These are phyloP conservation scores for Gracilaria gracilis DNA, from an alignment of 23 red algal genomes.

Conservation along the genomic window DNA sequence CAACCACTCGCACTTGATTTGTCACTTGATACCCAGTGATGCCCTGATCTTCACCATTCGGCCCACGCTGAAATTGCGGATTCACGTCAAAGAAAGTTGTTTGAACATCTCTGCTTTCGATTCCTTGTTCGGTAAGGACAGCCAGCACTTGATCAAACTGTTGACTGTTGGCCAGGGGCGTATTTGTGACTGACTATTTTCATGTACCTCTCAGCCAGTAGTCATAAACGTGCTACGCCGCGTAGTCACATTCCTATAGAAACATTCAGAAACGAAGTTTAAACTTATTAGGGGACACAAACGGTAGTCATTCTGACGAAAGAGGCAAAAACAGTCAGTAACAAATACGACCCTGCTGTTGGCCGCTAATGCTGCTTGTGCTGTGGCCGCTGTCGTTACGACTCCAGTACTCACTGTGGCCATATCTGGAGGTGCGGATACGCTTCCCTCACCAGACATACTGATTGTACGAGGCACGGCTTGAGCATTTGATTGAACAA, in stretches of 20 bases:
- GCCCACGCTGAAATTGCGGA: not conserved
- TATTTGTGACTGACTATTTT: too few species aligned
- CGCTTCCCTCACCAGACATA: constrained; percentile 21
- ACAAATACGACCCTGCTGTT: too few species aligned
- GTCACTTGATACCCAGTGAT: constrained; percentile 38
- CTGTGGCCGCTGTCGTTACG: constrained; percentile 8
- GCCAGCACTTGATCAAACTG: constrained; percentile 7
- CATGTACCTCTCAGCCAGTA: too few species aligned
- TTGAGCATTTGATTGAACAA: not conserved
- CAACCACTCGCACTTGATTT: constrained; percentile 6
- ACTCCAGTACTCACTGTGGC: constrained; percentile 46
- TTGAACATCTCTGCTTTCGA: constrained; percentile 43
- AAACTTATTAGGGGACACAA: too few species aligned
- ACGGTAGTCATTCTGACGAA: too few species aligned
- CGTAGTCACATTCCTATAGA: too few species aligned
- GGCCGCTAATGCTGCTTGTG: constrained; percentile 25
- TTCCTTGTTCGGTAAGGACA: constrained; percentile 19
- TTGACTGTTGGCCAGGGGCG: constrained; percentile 43
- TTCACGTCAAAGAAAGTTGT: constrained; percentile 34
- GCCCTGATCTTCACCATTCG: not conserved
- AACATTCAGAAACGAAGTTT: too few species aligned
- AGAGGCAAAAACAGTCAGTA: too few species aligned
- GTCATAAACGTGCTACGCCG: too few species aligned
- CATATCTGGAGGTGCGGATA: constrained; percentile 19
- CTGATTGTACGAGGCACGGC: constrained; percentile 29